These are phyloP conservation scores for Eucalyptus regnans DNA, from an alignment of 345 rosid genomes.

Conservation along the genomic window DNA sequence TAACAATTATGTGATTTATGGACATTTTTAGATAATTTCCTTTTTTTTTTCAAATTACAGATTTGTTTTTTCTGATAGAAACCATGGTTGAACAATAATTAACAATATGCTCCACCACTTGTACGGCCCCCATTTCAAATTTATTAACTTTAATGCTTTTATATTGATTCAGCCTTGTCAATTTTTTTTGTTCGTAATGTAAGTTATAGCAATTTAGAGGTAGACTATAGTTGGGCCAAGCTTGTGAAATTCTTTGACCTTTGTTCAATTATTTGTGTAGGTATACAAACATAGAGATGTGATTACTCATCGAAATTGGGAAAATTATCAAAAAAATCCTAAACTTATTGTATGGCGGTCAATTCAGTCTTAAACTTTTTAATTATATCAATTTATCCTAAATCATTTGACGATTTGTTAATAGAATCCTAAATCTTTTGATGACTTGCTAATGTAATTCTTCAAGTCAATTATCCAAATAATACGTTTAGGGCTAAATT, in stretches of 20 bases:
- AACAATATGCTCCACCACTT: neutral
- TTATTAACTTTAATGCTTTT: neutral
- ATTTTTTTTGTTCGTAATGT: neutral
- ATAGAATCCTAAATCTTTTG: too few species aligned
- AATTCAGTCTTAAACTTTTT: too few species aligned
- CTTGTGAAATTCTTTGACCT: neutral
- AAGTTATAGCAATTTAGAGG: neutral
- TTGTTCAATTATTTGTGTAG: neutral
- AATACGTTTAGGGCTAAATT: neutral
- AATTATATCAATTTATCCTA: too few species aligned
- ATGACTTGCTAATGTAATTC: neutral
- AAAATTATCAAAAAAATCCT: too few species aligned
- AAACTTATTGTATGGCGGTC: neutral
- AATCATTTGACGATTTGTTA: too few species aligned
- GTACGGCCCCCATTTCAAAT: neutral
- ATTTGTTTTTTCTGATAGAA: neutral
- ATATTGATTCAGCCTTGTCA: neutral
- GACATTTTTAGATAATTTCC: neutral
- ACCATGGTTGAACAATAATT: neutral
- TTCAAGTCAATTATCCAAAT: neutral
- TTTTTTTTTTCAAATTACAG: neutral
- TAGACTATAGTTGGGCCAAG: neutral
- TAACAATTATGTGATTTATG: neutral
- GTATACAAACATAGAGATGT: neutral
- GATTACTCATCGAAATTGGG: neutral